These are phyloP conservation scores for Morella rubra DNA, from an alignment of 306 rosid genomes.

Conservation along the genomic window DNA sequence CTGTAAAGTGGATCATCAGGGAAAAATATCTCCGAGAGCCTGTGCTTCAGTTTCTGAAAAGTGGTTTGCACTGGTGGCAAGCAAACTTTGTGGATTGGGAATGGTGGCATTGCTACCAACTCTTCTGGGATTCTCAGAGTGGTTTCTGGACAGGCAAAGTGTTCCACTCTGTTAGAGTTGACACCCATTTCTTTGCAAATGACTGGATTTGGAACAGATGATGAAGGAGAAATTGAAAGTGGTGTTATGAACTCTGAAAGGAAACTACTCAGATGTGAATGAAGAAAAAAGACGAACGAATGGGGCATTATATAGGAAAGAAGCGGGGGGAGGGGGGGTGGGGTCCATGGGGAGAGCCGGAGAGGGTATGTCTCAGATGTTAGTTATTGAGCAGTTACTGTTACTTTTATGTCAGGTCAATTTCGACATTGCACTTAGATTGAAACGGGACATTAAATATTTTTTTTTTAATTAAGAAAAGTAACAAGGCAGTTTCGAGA, in stretches of 20 bases:
- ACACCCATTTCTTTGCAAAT: conserved; percentile 47
- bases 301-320: neutral
- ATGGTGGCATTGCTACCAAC: conserved; percentile 30
- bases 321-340: neutral
- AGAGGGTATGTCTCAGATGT: neutral
- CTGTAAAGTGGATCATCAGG: conserved; percentile 79
- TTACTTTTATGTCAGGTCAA: neutral
- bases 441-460: neutral
- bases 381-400: neutral
- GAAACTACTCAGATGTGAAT: neutral
- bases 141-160: conserved; percentile 41
- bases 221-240: conserved; percentile 10
- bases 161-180: conserved; percentile 69
- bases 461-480: neutral
- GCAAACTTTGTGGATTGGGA: conserved; percentile 63
- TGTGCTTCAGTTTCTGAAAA: conserved; percentile 55
- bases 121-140: conserved; percentile 44
- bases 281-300: neutral
- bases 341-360: too few relatives aligned
- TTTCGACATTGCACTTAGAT: neutral
- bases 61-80: conserved; percentile 69
- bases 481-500: neutral
- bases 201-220: neutral
- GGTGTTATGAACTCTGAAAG: neutral
- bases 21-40: conserved; percentile 78